Conservation (phyloP, 805 yeast species). For the Zygotorulaspora chibaensis region DNA sequence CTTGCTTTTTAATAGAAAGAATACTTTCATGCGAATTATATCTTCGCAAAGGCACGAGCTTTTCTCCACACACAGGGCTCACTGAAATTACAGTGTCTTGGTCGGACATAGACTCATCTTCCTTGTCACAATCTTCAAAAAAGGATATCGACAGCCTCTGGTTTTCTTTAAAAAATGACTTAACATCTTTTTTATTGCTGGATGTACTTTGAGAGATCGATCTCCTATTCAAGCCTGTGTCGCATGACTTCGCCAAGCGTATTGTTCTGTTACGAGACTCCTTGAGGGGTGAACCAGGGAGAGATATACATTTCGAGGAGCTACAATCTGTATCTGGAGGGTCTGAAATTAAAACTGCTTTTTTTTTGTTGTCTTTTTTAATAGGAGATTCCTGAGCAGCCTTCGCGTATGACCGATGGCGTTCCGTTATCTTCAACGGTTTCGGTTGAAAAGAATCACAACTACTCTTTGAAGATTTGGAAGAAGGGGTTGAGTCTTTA, state of each 20-base stretch:
- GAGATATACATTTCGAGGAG: constrained; percentile 13
- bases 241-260: constrained; percentile 28
- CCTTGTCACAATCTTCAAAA: constrained; percentile 25
- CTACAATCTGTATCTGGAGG: not conserved
- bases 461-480: constrained; percentile 16
- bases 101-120: constrained; percentile 18
- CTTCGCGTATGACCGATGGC: constrained; percentile 11
- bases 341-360: constrained; percentile 2
- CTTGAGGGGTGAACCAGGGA: constrained; percentile 23
- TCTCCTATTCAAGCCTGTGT: constrained; percentile 23
- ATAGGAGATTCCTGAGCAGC: constrained; percentile 10
- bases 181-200: constrained; percentile 7
- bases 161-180: constrained; percentile 30
- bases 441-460: constrained; percentile 12
- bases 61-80: constrained; percentile 10
- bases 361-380: constrained; percentile 7
- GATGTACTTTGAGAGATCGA: constrained; percentile 6
- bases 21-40: constrained; percentile 36
- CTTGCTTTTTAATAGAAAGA: constrained; percentile 19
- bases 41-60: constrained; percentile 23
- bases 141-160: constrained; percentile 34
- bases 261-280: constrained; percentile 7
- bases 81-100: constrained; percentile 26
- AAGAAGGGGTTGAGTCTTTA: constrained; percentile 16
- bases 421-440: constrained; percentile 27